Evolutionary conservation across 257 asterid genomes (phyloP), one percentile per base, ranked within the genome.

Genomic region (Plantago ovata): DNA sequence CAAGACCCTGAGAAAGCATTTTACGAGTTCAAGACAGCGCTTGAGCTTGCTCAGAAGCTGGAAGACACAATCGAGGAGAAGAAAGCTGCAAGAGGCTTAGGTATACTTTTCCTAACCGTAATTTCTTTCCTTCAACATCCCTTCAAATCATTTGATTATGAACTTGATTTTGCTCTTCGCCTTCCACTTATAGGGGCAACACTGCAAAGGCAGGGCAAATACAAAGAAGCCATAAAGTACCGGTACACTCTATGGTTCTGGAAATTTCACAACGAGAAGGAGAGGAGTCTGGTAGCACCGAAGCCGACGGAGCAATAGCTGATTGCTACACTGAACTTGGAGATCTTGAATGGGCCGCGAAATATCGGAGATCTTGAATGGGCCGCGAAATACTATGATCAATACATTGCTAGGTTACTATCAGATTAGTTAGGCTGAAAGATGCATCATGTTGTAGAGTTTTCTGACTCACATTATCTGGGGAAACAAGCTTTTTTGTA

Each of bases 21-120:
- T 64, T 58, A 64, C 18, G 99, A 89, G 79, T 93, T 93, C 81
- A 86, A 84, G 81, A 16, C 72, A 18, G 97, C 97, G 8, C 87
- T 93, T 46, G 94, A 84, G 65, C 84, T 89, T 67, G 95, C 99
- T 8, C 88, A 78, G 77, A 77, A 74, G 65, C 77, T 93, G 16
- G 72, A 78, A 64, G 96, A 89, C 62, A 85, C 94, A 36, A 82
- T 78, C 15, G 94, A 84, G 86, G 96, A 89, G 76, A 93, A 86
- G 83, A 93, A 93, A 77, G 99, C 99, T 64, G 95, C 97, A 41
- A 77, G 99, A 73, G 99, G 99, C 32, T 76, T 93, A 81, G 99
- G 98, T 93, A 80, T n/a, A n/a, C n/a, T n/a, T 23, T 60, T 16
- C 41, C 54, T 65, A 19, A 15, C 47, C 22, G 20, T 43, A 4